These are phyloP conservation scores for Trichoderma citrinoviride DNA, from an alignment of 2,329 filamentous ascomycete genomes.

Conservation along the genomic window DNA sequence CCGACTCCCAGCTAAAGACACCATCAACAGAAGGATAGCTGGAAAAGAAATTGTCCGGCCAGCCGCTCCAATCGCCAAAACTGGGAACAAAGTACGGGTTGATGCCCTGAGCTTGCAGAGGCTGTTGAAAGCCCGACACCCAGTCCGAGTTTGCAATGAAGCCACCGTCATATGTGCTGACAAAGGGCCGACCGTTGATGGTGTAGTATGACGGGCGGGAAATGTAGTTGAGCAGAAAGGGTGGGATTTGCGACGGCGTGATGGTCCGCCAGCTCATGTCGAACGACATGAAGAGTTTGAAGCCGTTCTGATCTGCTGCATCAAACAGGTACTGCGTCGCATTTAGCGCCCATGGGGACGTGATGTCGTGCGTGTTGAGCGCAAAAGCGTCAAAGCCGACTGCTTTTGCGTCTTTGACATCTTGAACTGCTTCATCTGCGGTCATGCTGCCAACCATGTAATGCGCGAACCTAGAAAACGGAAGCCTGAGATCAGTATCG, in stretches of 20 bases:
- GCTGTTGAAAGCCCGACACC: neutral
- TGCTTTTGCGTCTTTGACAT: neutral
- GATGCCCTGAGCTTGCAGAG: neutral
- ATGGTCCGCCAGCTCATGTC: slow-evolving; percentile 14
- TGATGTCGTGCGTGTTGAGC: slow-evolving; percentile 15
- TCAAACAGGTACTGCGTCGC: neutral
- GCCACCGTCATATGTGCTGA: slow-evolving; percentile 11
- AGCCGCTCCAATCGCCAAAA: slow-evolving; percentile 10
- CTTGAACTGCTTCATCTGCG: neutral
- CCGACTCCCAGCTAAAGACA: slow-evolving; percentile 10
- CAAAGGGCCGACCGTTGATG: neutral
- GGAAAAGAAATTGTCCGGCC: slow-evolving; percentile 11
- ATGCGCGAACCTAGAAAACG: neutral
- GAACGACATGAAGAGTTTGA: slow-evolving; percentile 14
- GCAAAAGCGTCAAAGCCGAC: slow-evolving; percentile 16
- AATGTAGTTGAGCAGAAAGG: slow-evolving; percentile 2
- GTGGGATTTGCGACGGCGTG: neutral
- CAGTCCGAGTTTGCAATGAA: slow-evolving; percentile 7
- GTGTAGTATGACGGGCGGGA: slow-evolving; percentile 10
- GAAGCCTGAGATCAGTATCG: neutral
- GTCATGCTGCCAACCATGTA: slow-evolving; percentile 13
- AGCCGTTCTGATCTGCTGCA: slow-evolving; percentile 5
- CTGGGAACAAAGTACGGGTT: slow-evolving; percentile 12
- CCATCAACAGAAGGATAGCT: neutral
- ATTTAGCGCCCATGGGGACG: slow-evolving; percentile 3